These are phyloP conservation scores for Diaporthe vaccinii DNA, from an alignment of 2,329 filamentous ascomycete species.

Conservation along the genomic window DNA sequence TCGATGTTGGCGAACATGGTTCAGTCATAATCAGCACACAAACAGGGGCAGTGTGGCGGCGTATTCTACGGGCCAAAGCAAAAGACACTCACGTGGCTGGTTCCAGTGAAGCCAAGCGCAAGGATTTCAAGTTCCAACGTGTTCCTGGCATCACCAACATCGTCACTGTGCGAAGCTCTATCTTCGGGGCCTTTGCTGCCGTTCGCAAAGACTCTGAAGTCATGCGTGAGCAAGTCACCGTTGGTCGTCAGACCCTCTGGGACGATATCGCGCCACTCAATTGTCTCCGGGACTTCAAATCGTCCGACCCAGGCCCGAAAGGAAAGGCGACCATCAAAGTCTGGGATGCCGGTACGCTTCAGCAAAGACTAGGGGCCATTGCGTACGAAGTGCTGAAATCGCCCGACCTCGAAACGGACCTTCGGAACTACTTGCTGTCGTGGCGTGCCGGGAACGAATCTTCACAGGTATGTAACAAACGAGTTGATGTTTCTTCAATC, in stretches of 20 bases:
- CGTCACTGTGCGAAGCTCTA: constrained; percentile 85
- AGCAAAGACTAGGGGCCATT: constrained; percentile 65
- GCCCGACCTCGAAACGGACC: constrained; percentile 75
- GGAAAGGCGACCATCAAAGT: constrained; percentile 56
- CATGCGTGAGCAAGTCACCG: constrained; percentile 77
- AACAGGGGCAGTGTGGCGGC: constrained; percentile 92
- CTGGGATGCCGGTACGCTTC: constrained; percentile 59
- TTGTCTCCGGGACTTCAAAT: constrained; percentile 73
- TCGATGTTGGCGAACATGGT: constrained; percentile 90
- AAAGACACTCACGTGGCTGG: constrained; percentile 72
- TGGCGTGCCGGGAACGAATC: constrained; percentile 54
- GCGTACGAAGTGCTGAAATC: constrained; percentile 70
- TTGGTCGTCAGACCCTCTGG: constrained; percentile 79
- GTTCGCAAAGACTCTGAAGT: constrained; percentile 88
- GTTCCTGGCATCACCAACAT: constrained; percentile 90
- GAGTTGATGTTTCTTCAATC: not conserved
- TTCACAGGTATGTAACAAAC: not conserved
- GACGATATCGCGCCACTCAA: constrained; percentile 79
- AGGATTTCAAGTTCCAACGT: constrained; percentile 96
- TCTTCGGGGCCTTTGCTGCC: constrained; percentile 90
- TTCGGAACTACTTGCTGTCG: constrained; percentile 63
- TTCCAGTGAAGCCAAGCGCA: constrained; percentile 72
- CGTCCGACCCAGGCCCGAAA: constrained; percentile 54
- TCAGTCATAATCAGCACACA: constrained; percentile 95
- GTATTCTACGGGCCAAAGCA: constrained; percentile 84